Evolutionary conservation across 352 stramenopile species (phyloP), one percentile per base, ranked within the genome.

Genomic region (Phytophthora sp.): DNA sequence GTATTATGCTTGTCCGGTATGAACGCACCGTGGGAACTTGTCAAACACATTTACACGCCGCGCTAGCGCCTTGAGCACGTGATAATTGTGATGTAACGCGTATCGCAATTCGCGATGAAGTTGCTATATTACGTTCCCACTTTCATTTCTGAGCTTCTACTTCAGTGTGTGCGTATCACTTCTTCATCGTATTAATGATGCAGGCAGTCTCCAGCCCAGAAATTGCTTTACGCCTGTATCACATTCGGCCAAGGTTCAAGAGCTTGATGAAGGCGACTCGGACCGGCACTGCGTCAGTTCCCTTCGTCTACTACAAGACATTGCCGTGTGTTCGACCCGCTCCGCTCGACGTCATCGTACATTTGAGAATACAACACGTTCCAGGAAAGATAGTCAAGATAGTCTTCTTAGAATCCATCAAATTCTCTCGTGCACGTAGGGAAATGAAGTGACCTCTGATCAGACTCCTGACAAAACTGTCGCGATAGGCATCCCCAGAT

Each of bases 281-380:
- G 67, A 71, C 1, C 82, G 73, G 76, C 71, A 69, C 11, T 57
- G 61, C 12, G 76, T 76, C 16, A 68, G 71, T 7, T 57, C 63
- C 5, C 39, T 80, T 1, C 71, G 71, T 1, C 62, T 56, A 16
- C 61, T 84, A n/a, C 9, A 71, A 67, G 24, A 79, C 71, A 3
- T 84, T 67, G 51, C 11, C 68, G 56, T 5, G 66, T 66, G 1
- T n/a, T 52, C n/a, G 59, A 77, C 50, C 35, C 63, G 2, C 69
- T 67, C 20, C 57, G 16, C 26, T 66, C 67, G 9, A 56, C 29
- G 1, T 56, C 66, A 2, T 53, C 23, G 0, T 7, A 72, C 69
- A 7, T 33, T 73, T 16, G 47, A 57, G 11, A 58, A 50, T 6
- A 63, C 51, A 4, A 47, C 38, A 3, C 26, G 44, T 7, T 27